Evolutionary conservation across 306 rosid genomes (phyloP).

Genomic region (Cucumis cinereus): DNA sequence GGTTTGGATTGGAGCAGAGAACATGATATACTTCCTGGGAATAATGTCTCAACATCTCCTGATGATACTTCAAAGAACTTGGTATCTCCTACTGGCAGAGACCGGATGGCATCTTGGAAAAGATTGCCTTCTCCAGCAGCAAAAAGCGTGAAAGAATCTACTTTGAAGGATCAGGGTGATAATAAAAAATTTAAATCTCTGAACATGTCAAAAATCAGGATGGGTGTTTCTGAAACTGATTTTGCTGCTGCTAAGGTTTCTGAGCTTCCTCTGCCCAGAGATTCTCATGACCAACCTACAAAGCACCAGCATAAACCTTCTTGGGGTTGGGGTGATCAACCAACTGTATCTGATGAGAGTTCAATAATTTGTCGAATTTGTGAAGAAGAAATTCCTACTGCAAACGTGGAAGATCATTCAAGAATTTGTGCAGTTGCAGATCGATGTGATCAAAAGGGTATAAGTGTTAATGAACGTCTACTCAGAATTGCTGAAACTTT

Average conservation of each 20-base stretch:
- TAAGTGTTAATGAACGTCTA: conserved; percentile 87
- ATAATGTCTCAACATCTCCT: conserved; percentile 18
- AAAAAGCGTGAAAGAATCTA: conserved; percentile 42
- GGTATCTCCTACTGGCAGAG: conserved; percentile 50
- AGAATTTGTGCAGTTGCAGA: conserved; percentile 91
- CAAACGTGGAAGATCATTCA: conserved; percentile 88
- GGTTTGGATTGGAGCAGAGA: conserved; percentile 57
- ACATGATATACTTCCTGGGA: conserved; percentile 23
- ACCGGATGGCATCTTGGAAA: conserved; percentile 86
- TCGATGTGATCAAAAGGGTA: conserved; percentile 87
- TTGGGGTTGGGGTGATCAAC: conserved; percentile 96
- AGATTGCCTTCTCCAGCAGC: conserved; percentile 56
- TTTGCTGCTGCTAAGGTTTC: conserved; percentile 43
- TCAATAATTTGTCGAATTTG: conserved; percentile 98
- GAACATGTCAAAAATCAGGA: conserved; percentile 34
- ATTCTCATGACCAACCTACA: conserved; percentile 59
- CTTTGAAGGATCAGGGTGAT: conserved; percentile 52
- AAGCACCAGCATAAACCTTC: conserved; percentile 81
- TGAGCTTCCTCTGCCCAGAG: conserved; percentile 52
- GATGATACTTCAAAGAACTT: conserved; percentile 37
- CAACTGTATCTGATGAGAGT: conserved; percentile 43
- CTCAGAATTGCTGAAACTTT: conserved; percentile 70
- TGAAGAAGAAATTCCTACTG: conserved; percentile 94
- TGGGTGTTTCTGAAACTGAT: conserved; percentile 38
- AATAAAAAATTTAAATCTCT: conserved; percentile 40